These are phyloP conservation scores for Oryza punctata DNA, from an alignment of 176 grass and related monocot genomes.

Conservation along the genomic window DNA sequence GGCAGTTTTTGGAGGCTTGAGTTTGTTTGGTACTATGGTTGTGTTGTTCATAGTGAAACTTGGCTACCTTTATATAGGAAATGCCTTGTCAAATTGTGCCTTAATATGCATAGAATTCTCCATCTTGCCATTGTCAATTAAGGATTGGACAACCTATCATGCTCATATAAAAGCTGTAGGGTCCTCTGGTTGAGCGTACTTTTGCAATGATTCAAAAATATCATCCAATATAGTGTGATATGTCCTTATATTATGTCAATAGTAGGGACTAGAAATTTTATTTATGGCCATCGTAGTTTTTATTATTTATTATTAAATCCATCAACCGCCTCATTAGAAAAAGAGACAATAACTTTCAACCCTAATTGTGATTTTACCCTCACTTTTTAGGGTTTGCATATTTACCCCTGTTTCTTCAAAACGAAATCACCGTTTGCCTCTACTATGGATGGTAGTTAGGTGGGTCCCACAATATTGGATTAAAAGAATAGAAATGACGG, in stretches of 20 bases:
- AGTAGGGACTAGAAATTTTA: not conserved
- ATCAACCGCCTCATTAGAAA: not conserved
- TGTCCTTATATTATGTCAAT: constrained; percentile 14
- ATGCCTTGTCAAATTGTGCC: constrained; percentile 31
- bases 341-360: no score
- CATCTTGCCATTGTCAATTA: constrained; percentile 45
- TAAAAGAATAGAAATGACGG: not conserved
- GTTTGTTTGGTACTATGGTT: constrained; percentile 33
- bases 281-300: not conserved
- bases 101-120: constrained; percentile 42
- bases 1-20: constrained; percentile 32
- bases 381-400: no score
- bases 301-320: not conserved
- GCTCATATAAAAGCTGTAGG: constrained; percentile 45
- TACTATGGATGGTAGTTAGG: no score
- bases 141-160: constrained; percentile 32
- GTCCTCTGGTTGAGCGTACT: constrained; percentile 19
- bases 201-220: constrained; percentile 34
- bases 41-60: constrained; percentile 22
- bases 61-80: constrained; percentile 57
- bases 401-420: no score
- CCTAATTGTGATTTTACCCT: no score
- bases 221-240: constrained; percentile 31
- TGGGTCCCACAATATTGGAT: no score
- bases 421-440: no score